These are phyloP conservation scores for Trichoderma sp. DNA, from an alignment of 2,329 filamentous ascomycete genomes.

Conservation along the genomic window DNA sequence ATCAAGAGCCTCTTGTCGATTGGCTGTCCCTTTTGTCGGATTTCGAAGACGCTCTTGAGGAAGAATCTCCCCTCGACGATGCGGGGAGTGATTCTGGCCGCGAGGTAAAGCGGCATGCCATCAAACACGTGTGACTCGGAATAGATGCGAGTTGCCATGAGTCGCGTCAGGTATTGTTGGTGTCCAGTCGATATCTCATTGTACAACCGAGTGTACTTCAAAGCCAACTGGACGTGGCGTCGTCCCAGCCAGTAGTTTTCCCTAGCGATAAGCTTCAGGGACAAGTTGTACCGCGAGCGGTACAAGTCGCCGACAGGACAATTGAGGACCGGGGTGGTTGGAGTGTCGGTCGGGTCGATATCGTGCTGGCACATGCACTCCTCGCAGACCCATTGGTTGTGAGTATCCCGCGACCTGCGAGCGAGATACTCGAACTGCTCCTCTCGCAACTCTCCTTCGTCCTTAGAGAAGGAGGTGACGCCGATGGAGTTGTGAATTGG, in stretches of 20 bases:
- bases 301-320: not conserved
- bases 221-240: constrained; percentile 20
- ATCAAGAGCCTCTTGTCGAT: not conserved
- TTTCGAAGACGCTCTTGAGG: not conserved
- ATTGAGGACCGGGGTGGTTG: not conserved
- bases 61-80: not conserved
- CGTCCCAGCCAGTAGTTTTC: not conserved
- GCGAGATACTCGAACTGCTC: constrained; percentile 11
- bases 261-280: not conserved
- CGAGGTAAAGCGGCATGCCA: not conserved
- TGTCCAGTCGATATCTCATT: not conserved
- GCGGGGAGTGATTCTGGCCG: not conserved
- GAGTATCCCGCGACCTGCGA: constrained; percentile 16
- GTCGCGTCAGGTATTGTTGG: not conserved
- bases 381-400: constrained; percentile 21
- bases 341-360: not conserved
- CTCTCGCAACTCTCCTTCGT: not conserved
- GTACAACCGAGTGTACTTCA: constrained; percentile 21
- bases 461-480: not conserved
- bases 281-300: not conserved
- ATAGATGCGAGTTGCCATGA: not conserved
- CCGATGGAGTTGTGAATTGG: not conserved
- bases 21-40: not conserved
- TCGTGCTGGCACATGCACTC: constrained; percentile 15
- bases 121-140: not conserved